Percentiles rank a stretch among this genome's conserved stretches.
phyloP scores from a whole-genome alignment of 2,329 filamentous ascomycete species.

The Fusarium phyllophilum region DNA sequence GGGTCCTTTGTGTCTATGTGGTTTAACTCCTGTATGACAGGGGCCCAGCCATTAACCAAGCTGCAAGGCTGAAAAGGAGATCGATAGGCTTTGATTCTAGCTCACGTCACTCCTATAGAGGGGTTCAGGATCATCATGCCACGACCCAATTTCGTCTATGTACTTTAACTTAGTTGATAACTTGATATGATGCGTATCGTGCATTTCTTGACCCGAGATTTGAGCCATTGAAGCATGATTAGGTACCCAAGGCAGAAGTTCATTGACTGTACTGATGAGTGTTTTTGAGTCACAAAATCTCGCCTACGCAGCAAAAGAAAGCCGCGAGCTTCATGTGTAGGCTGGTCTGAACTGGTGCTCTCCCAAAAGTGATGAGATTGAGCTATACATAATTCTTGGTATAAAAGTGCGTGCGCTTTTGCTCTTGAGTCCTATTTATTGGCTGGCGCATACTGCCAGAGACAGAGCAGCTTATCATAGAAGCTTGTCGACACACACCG shows the following conservation, averaged over 20 bases:
- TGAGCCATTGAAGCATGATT: neutral
- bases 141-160: conserved; percentile 19
- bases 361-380: neutral
- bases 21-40: conserved; percentile 25
- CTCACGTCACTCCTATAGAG: conserved; percentile 17
- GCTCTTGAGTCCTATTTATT: neutral
- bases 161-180: neutral
- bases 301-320: neutral
- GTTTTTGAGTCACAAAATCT: neutral
- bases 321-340: neutral
- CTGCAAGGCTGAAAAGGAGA: conserved; percentile 34
- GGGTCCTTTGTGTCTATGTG: conserved; percentile 24
- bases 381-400: neutral
- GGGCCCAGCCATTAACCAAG: conserved; percentile 7
- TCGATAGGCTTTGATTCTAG: conserved; percentile 9
- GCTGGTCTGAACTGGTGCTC: neutral
- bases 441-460: conserved; percentile 63
- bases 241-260: neutral
- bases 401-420: neutral
- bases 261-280: neutral
- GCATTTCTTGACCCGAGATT: neutral
- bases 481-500: conserved; percentile 78
- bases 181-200: neutral
- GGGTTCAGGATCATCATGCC: conserved; percentile 18
- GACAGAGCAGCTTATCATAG: conserved; percentile 76